phyloP scores from a whole-genome alignment of 2,329 filamentous ascomycete species.

The Laburnicola sp. region DNA sequence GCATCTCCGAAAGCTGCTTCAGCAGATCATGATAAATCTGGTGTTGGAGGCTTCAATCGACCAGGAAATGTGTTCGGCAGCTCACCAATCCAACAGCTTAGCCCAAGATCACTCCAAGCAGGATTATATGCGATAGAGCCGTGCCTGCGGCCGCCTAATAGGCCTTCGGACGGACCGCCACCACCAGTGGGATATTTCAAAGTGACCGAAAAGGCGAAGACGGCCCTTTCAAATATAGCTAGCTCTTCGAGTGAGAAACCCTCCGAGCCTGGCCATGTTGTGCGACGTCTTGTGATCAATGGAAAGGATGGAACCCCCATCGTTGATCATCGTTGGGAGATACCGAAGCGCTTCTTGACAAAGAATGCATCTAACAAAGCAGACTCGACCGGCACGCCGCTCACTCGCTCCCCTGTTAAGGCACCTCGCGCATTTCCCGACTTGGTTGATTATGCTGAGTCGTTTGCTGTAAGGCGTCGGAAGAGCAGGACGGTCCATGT shows the following conservation, averaged over 20 bases:
- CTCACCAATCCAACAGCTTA: not conserved
- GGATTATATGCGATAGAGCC: not conserved
- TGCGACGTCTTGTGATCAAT: slow-evolving; percentile 25
- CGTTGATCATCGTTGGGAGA: slow-evolving; percentile 25
- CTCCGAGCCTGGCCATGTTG: not conserved
- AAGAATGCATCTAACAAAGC: not conserved
- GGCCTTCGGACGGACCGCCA: slow-evolving; percentile 7
- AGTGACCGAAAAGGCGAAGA: slow-evolving; percentile 20
- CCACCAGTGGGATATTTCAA: slow-evolving; percentile 28
- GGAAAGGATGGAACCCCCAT: slow-evolving; percentile 17
- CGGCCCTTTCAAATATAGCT: not conserved
- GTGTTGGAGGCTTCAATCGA: not conserved
- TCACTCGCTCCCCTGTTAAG: not conserved
- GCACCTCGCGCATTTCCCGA: not conserved
- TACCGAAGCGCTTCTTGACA: slow-evolving; percentile 12
- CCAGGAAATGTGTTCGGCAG: not conserved
- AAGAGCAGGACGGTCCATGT: not conserved
- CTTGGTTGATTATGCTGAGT: not conserved
- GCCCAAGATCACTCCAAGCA: not conserved
- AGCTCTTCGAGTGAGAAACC: not conserved
- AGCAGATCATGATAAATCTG: not conserved
- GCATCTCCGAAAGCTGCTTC: not conserved
- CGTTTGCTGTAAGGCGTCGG: not conserved
- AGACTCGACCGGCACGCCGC: not conserved
- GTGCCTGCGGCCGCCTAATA: slow-evolving; percentile 3